A percentile compares a stretch with the other conserved stretches of the same genome.
Conservation (phyloP, 441 rosid genomes). For the Gossypium schwendimanii region DNA sequence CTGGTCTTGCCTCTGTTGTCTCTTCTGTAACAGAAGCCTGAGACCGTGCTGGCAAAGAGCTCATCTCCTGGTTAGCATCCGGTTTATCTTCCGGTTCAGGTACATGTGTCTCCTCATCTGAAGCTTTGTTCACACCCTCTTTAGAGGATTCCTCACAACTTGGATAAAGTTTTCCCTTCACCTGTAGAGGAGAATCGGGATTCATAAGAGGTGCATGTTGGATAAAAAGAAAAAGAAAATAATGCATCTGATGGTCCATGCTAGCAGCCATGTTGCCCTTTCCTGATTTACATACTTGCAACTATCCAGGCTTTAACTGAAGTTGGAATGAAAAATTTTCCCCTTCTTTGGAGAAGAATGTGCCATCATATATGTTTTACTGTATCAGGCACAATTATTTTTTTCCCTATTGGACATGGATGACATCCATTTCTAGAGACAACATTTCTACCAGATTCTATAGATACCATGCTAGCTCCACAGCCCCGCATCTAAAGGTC, state of each 20-base stretch:
- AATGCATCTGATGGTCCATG: not conserved
- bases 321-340: not conserved
- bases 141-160: constrained; percentile 31
- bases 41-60: constrained; percentile 28
- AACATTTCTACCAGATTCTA: not conserved
- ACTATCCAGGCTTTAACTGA: not conserved
- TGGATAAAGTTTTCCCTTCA: constrained; percentile 39
- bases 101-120: constrained; percentile 44
- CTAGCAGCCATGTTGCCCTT: not conserved
- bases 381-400: not conserved
- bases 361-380: not conserved
- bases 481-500: not conserved
- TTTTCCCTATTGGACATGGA: not conserved
- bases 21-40: constrained; percentile 37
- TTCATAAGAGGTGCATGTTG: constrained; percentile 4
- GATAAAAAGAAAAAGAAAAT: not conserved
- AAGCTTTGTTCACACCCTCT: constrained; percentile 42
- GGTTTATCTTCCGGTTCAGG: constrained; percentile 27
- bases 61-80: constrained; percentile 35
- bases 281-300: not conserved
- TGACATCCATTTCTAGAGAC: not conserved
- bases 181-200: constrained; percentile 31
- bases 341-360: not conserved
- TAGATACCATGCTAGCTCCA: not conserved
- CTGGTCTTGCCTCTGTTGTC: constrained; percentile 26